Evolutionary conservation across 2,329 filamentous ascomycete genomes (phyloP), one percentile per base, ranked within the genome.

Genomic region (Rutstroemia sp.): DNA sequence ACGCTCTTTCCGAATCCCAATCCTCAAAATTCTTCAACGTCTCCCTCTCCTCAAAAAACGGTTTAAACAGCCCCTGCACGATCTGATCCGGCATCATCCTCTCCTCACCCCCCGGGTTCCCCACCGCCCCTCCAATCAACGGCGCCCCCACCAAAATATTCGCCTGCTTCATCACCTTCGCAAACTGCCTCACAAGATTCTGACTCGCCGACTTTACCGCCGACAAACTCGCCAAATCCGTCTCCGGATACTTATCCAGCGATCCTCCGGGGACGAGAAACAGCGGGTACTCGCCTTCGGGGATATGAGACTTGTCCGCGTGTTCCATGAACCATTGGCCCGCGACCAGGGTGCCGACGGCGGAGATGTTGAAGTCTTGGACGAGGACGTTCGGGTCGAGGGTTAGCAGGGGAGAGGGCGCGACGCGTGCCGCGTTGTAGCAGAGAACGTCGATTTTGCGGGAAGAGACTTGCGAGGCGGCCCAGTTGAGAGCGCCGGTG

Each of bases 31-130:
- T 8, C 19, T 21, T 42, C 51, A 54, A 1, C 10, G n/a, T 6
- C 34, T 54, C 51, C n/a, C 51, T 54, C 14, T 38, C 30, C 6
- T 54, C 42, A n/a, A 54, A 48, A 23, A 54, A 54, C 4, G 40
- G 25, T 7, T 44, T 39, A 38, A 54, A 54, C 47, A 23, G 27
- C 2, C 51, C 42, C n/a, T 54, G 16, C 12, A 54, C 51, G 30
- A 54, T 54, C 2, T 14, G 3, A 14, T 23, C 51, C 12, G 51
- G 40, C 14, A 14, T 38, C 51, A 54, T 54, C 4, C 38, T 21
- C n/a, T 44, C 50, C 50, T 54, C 51, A 0, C 6, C 14, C 14
- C 38, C 14, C 14, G 38, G 14, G 2, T 16, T 9, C 1, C 45
- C 51, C 5, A 54, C 51, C 9, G 23, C 42, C 1, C 51, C 51